Base-by-base conservation (phyloP, 2,329 filamentous ascomycete species). In the Phaeosphaeria sp. region DNA sequence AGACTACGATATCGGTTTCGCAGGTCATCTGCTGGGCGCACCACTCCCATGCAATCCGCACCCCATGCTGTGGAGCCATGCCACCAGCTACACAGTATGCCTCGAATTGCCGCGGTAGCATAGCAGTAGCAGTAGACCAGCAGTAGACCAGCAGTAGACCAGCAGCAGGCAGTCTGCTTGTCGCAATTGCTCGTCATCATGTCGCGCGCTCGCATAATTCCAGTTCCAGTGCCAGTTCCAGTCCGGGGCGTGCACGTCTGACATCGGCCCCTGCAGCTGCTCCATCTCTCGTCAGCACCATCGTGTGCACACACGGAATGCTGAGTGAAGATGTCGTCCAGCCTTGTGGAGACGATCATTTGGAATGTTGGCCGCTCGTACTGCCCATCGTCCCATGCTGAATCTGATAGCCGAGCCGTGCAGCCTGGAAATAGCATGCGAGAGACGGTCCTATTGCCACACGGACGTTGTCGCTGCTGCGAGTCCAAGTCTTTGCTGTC, bases 231-330 rank as follows among this genome's bases (percentile, higher is more conserved):
- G 59, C 66, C n/a, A n/a, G n/a, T n/a, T n/a, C n/a, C n/a, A n/a
- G n/a, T n/a, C n/a, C n/a, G n/a, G n/a, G n/a, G n/a, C n/a, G 71
- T 63, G 71, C 65, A 52, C 57, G 61, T 63, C 64, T 69, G 60
- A 69, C 64, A 55, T 71, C 66, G 69, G 68, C 72, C 72, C 51
- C 68, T 74, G 73, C 68, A 69, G 61, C 61, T 61, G 60, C 39
- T 53, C 59, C 53, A 57, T 53, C 66, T 67, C 59, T 57, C 61
- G 63, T 70, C 66, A 68, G 63, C 65, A 57, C 52, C 54, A 53
- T 48, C 49, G 49, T 45, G 44, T 60, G 59, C 49, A n/a, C 58
- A 45, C 53, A 48, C 54, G 56, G 59, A 63, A 63, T 61, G 63
- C 59, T 59, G 55, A 56, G 51, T 47, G 33, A 46, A 39, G 3